Percentiles rank a stretch among this genome's conserved stretches.
phyloP scores from a whole-genome alignment of 176 grass and related monocot genomes.

The Musa troglodytarum region DNA sequence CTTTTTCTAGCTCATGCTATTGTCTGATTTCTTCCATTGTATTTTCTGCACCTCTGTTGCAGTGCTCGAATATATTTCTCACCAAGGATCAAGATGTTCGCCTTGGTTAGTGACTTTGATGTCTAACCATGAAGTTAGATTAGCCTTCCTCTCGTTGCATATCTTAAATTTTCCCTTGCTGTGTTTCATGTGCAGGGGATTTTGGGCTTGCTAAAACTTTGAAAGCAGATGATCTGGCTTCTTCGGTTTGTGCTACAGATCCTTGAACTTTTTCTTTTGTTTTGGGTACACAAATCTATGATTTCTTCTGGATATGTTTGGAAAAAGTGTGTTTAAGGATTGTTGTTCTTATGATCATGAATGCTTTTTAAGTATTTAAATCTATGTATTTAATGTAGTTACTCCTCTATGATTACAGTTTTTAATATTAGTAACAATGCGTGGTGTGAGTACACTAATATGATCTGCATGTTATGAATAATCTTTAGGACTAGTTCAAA shows the following conservation, averaged over 20 bases:
- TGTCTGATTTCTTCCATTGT: constrained; percentile 3
- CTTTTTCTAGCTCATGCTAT: constrained; percentile 2
- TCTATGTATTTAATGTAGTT: too few relatives aligned
- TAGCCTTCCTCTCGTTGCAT: neutral
- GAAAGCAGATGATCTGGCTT: constrained; percentile 88
- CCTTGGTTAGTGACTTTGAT: constrained; percentile 60
- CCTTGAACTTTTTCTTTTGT: neutral
- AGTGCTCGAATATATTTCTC: constrained; percentile 99
- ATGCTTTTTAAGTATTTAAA: too few relatives aligned
- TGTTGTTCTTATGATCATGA: too few relatives aligned
- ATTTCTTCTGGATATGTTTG: too few relatives aligned
- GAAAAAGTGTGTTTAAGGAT: too few relatives aligned
- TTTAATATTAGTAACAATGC: too few relatives aligned
- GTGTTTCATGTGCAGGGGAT: constrained; percentile 63
- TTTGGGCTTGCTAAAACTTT: constrained; percentile 98
- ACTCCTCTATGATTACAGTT: too few relatives aligned
- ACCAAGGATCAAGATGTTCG: constrained; percentile 95
- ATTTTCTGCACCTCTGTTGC: constrained; percentile 21
- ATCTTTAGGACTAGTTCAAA: too few relatives aligned
- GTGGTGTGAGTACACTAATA: too few relatives aligned
- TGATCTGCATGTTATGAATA: too few relatives aligned
- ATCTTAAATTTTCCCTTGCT: constrained; percentile 6
- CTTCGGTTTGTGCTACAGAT: constrained; percentile 57
- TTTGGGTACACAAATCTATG: neutral
- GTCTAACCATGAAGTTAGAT: neutral